These are phyloP conservation scores for Trametes meyenii DNA, from an alignment of 768 basidiomycete species.

Conservation along the genomic window DNA sequence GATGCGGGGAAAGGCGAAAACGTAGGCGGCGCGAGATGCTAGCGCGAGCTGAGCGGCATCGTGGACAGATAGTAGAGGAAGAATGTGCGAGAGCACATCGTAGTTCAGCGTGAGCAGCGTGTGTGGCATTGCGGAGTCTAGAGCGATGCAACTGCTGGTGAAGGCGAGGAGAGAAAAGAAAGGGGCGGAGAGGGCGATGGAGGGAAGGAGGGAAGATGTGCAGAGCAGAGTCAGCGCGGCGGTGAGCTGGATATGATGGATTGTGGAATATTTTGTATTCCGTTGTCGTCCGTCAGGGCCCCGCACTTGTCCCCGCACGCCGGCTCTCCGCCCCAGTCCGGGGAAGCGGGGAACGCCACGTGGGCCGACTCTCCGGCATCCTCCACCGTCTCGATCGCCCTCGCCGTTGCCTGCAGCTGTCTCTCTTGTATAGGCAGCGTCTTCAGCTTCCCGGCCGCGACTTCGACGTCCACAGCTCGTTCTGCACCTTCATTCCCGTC, in stretches of 20 bases:
- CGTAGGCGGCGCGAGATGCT: conserved; percentile 22
- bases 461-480: not conserved
- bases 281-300: conserved; percentile 7
- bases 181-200: conserved; percentile 2
- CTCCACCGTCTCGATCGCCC: not conserved
- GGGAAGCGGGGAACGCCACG: conserved; percentile 4
- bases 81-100: conserved; percentile 23
- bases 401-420: not conserved
- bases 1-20: conserved; percentile 23
- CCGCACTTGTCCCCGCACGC: not conserved
- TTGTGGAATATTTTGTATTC: not conserved
- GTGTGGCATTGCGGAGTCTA: conserved; percentile 5
- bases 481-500: not conserved
- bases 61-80: conserved; percentile 14
- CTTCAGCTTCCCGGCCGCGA: not conserved
- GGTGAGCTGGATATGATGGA: conserved; percentile 4
- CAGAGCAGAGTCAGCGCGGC: not conserved
- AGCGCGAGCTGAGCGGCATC: conserved; percentile 24
- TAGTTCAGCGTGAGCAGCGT: conserved; percentile 23
- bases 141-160: not conserved
- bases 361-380: conserved; percentile 12
- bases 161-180: not conserved
- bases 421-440: not conserved
- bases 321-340: not conserved
- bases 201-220: not conserved